Base-by-base conservation (phyloP, 2,329 filamentous ascomycete species). In the Chaetothyriales sp. region DNA sequence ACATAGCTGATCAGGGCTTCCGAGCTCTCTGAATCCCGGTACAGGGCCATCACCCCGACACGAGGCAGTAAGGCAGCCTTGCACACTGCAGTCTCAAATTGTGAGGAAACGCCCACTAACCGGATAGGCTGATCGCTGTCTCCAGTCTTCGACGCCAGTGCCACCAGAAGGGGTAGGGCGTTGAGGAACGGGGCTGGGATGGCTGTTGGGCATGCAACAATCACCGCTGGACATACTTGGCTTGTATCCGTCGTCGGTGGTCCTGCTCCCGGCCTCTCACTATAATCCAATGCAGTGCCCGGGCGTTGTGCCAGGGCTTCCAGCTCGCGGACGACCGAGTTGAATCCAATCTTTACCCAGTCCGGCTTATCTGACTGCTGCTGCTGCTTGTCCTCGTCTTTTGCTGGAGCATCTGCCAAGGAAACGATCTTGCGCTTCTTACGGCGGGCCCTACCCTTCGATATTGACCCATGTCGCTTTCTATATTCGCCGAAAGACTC, bases 261-360 rank as follows among this genome's bases (percentile, higher is more conserved):
- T 10, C 43, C 18, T 18, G n/a, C n/a, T n/a, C n/a, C n/a, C n/a
- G n/a, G n/a, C n/a, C 26, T 8, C 18, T 44, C 4, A 44, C 43
- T 39, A 36, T 50, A 15, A 45, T 47, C n/a, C 49, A 48, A 18
- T 32, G 44, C 43, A 50, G 49, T 12, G 44, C 46, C 51, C 10
- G 45, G 46, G 25, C 18, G 18, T n/a, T 51, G 46, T 3, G 68
- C 67, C 3, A 68, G 58, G 12, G 57, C 50, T 51, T 72, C 65
- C 5, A 73, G 62, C 51, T 68, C 64, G 9, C 67, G 67, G 8
- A 66, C 70, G 19, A 70, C 66, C 55, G 61, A 67, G 58, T 73
- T 73, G 48, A 72, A 62, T 44, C 71, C 70, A 19, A 72, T 53
- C 20, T 70, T 67, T 39, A 74, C 47, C 52, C 68, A 59, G 12